Evolutionary conservation across 495 filamentous ascomycete genomes (phyloP), one percentile per base, ranked within the genome.

Genomic region (Penicillium soppii): DNA sequence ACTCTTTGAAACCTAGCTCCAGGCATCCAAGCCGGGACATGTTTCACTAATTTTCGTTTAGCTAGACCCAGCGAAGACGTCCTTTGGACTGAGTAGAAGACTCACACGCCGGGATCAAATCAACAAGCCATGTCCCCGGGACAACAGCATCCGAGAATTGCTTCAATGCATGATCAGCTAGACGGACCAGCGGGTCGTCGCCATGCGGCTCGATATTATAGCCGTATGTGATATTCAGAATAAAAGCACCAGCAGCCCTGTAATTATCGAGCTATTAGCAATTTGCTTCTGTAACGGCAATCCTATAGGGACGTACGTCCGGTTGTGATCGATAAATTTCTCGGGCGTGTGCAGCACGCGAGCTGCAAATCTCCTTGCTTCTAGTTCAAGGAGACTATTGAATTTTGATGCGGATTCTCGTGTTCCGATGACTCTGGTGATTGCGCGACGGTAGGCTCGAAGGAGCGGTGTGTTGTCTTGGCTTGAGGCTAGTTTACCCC

Each of bases 161-260:
- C 7, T 63, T 62, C 59, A 79, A 62, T 0, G 68, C 62, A 9
- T 69, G 40, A 13, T 69, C 67, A 0, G 65, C 69, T 37, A 75
- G 23, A 17, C 65, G 43, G 6, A 81, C 63, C 8, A 82, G 54
- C 13, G 71, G 68, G 53, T 82, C 79, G 0, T 41, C 33, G 2
- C 33, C 48, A 27, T 72, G 60, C 5, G 63, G 57, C 43, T 76
- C 74, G 9, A 69, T 66, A 0, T 62, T 71, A 51, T 82, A 81
- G 13, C 76, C 77, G 46, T 81, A 82, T 2, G 58, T 53, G 3
- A 77, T 70, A 23, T 77, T 77, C 1, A 81, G 52, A 7, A 81
- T 74, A 9, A 77, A 52, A 7, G 70, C 62, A 7, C 72, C 77
- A 5, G 73, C 65, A 32, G 68, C 64, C 22, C 68, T 75, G 27